A percentile compares a stretch with the other conserved stretches of the same genome.
phyloP scores from a whole-genome alignment of 148 eudicot species.

The Spergularia bocconei region DNA sequence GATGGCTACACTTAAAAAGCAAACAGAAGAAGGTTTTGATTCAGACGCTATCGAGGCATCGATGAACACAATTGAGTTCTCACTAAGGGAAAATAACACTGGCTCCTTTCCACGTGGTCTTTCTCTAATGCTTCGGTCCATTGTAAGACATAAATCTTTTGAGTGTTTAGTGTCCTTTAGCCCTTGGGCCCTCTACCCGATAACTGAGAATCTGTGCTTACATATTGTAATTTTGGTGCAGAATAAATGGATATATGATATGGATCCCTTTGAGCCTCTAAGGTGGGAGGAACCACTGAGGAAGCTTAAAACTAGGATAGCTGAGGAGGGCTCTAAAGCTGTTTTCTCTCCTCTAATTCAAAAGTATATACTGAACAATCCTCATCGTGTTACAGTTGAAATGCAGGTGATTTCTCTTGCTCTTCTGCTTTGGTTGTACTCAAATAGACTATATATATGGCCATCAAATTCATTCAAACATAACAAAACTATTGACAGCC shows the following conservation, averaged over 20 bases:
- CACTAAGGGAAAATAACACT: slow-evolving; percentile 92
- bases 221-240: slow-evolving; percentile 26
- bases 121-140: slow-evolving; percentile 90
- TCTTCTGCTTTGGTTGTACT: neutral
- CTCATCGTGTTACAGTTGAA: slow-evolving; percentile 90
- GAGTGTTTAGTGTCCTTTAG: neutral
- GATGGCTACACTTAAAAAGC: slow-evolving; percentile 52
- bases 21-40: slow-evolving; percentile 81
- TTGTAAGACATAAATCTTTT: slow-evolving; percentile 44
- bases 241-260: slow-evolving; percentile 98
- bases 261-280: slow-evolving; percentile 93
- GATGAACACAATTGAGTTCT: slow-evolving; percentile 95
- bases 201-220: neutral
- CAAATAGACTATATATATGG: neutral
- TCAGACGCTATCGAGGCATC: slow-evolving; percentile 94
- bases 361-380: slow-evolving; percentile 70
- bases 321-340: slow-evolving; percentile 89
- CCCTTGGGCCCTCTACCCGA: neutral
- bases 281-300: slow-evolving; percentile 83
- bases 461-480: neutral
- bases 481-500: slow-evolving; percentile 50
- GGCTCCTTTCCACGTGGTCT: slow-evolving; percentile 98
- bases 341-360: slow-evolving; percentile 90
- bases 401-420: slow-evolving; percentile 66
- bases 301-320: slow-evolving; percentile 79